Base-by-base conservation (phyloP, 1,284 basidiomycete species). In the Exobasidium cylindrosporum region DNA sequence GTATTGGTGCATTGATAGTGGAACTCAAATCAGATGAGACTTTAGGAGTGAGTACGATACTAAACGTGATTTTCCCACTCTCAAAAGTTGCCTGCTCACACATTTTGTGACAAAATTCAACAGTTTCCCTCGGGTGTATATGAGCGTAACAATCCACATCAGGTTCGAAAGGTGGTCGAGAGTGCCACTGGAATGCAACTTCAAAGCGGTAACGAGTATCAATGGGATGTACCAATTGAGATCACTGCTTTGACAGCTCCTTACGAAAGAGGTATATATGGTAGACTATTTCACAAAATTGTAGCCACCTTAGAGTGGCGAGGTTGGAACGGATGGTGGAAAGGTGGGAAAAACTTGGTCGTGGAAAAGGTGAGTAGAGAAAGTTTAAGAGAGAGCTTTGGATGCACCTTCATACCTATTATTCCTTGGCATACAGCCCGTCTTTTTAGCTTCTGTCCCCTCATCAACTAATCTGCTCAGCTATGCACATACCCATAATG, bases 31-130 rank as follows among this genome's bases (percentile, higher is more conserved):
- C 40, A 7, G 40, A 30, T 17, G 57, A 58, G 35, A 49, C 24
- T 31, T 23, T 58, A 14, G 57, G 57, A 47, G 55, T 57, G 55
- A 57, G 55, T 57, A 17, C 35, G n/a, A n/a, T n/a, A n/a, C n/a
- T n/a, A n/a, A n/a, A n/a, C n/a, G n/a, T n/a, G n/a, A n/a, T n/a
- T n/a, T n/a, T n/a, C n/a, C n/a, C n/a, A n/a, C n/a, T n/a, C n/a
- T n/a, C n/a, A n/a, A n/a, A n/a, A n/a, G n/a, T n/a, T n/a, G n/a
- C n/a, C n/a, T n/a, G n/a, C n/a, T n/a, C n/a, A n/a, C n/a, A n/a
- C n/a, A n/a, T n/a, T n/a, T n/a, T n/a, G n/a, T n/a, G n/a, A n/a
- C n/a, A 2, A n/a, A n/a, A n/a, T n/a, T n/a, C n/a, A n/a, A n/a
- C 29, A 57, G 55, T 58, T 58, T 53, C 24, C 57, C 10, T 46